Evolutionary conservation across 257 asterid genomes (phyloP), one percentile per base, ranked within the genome.

Genomic region (Coffea canephora): DNA sequence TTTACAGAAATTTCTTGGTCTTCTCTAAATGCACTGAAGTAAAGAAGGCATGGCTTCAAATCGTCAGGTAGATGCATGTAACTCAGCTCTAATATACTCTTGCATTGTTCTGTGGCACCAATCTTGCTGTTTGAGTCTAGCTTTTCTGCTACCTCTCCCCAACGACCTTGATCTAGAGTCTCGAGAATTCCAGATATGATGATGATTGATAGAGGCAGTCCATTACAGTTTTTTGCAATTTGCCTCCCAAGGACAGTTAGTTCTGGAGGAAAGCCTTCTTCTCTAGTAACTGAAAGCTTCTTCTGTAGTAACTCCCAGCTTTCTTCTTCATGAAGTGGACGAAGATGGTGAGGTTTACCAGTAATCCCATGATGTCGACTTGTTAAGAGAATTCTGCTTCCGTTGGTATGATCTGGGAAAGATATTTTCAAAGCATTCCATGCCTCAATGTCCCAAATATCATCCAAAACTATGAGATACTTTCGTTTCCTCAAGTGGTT

Each of bases 401-500:
- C 64, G 12, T 25, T 46, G 46, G 49, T 18, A 48, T 81, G 27
- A 65, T 69, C 27, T 19, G 77, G 79, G 19, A 81, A 81, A 21
- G 36, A 62, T 27, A 45, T 61, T 75, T 34, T 31, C 49, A 81
- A n/a, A 27, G 27, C 57, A 61, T 76, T 54, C 84, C 84, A 81
- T 19, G 74, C 81, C 18, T 71, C 81, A 46, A 25, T 27, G 59
- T 48, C 67, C 84, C 84, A 81, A 12, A 81, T 21, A 64, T 81
- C 84, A 81, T 81, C 81, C 46, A 81, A 27, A 23, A 81, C 76
- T 69, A 81, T 59, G 66, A 81, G 41, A 39, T 39, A 39, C 41
- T 39, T 39, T 3, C 4, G 1, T 39, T 3, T 39, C 1, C 41
- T 39, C 49, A 79, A 43, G 54, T 43, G 9, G 25, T 15, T 66